Percentiles rank a stretch among this genome's conserved stretches.
phyloP scores from a whole-genome alignment of 2,329 filamentous ascomycete genomes.

The Trichophyton benhamiae region DNA sequence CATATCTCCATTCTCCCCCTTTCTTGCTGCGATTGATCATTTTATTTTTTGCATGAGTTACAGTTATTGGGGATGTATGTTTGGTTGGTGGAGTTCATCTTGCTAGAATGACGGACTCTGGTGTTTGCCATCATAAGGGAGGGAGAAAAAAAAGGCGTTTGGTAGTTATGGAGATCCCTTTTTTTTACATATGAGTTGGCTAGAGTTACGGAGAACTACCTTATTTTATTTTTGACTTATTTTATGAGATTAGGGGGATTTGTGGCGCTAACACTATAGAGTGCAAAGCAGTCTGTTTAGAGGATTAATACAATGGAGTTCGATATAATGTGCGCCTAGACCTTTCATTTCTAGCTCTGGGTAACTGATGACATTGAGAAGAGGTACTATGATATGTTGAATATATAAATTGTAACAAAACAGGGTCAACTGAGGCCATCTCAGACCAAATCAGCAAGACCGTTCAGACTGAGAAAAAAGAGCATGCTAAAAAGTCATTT shows the following conservation, averaged over 20 bases:
- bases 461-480: background rate
- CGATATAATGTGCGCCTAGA: background rate
- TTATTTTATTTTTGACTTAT: too few relatives aligned
- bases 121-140: too few relatives aligned
- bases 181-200: too few relatives aligned
- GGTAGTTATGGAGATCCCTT: too few relatives aligned
- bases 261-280: too few relatives aligned
- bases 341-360: background rate
- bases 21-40: background rate
- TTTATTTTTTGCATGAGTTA: background rate
- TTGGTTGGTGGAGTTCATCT: too few relatives aligned
- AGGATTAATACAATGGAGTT: background rate
- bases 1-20: background rate
- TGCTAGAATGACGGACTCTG: too few relatives aligned
- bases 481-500: background rate
- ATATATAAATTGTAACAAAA: background rate
- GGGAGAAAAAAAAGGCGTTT: too few relatives aligned
- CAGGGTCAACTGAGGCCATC: background rate
- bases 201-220: too few relatives aligned
- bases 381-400: background rate
- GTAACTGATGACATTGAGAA: background rate
- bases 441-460: background rate
- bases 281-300: too few relatives aligned
- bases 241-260: too few relatives aligned
- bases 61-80: background rate